phyloP scores from a whole-genome alignment of 768 basidiomycete species.

The Fomitopsis pulvina region DNA sequence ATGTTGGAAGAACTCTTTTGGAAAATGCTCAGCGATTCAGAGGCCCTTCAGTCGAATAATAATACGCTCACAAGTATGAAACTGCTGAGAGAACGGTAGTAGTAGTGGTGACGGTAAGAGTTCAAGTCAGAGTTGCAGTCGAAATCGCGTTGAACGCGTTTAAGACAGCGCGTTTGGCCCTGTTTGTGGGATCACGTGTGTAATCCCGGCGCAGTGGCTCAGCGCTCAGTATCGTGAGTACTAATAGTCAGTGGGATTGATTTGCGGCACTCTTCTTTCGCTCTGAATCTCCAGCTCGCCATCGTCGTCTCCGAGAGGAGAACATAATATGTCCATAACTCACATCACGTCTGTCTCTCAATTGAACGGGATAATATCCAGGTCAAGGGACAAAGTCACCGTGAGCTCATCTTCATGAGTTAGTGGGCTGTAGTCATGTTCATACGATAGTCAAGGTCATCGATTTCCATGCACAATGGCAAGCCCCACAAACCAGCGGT shows the following conservation, averaged over 20 bases:
- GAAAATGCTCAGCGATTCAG: background rate
- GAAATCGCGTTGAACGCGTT: conserved; percentile 18
- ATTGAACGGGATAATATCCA: conserved; percentile 51
- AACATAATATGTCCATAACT: conserved; percentile 53
- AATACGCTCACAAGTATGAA: no score
- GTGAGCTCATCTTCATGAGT: conserved; percentile 29
- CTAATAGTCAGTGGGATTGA: background rate
- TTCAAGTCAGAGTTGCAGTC: background rate
- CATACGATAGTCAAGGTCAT: conserved; percentile 47
- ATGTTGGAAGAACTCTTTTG: conserved; percentile 29
- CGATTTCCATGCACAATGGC: conserved; percentile 86
- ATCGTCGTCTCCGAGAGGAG: background rate
- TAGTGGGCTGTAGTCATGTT: background rate
- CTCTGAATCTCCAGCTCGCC: background rate
- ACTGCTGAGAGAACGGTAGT: background rate
- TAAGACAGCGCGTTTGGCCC: background rate
- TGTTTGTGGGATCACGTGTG: background rate
- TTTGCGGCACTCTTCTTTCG: background rate
- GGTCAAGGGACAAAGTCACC: conserved; percentile 57
- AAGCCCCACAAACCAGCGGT: conserved; percentile 7
- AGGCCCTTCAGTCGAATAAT: background rate
- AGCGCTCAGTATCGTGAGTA: no score
- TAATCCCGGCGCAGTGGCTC: no score
- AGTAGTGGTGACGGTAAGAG: conserved; percentile 9
- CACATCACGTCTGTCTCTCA: conserved; percentile 59